Conservation (phyloP, 176 grass and related monocot species). For the Cymbopogon citratus region DNA sequence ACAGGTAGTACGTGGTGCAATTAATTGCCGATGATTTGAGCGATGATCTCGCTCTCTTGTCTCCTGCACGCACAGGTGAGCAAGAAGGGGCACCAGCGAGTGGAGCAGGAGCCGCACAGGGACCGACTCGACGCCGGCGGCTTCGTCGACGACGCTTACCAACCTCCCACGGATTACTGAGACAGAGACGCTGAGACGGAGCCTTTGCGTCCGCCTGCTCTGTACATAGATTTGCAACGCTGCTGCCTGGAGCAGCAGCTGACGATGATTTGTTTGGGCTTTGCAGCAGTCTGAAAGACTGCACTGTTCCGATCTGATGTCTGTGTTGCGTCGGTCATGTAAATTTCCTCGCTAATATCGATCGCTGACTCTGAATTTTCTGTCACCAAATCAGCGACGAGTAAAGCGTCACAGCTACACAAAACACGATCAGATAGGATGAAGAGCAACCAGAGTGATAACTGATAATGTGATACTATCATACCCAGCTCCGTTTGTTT, state of each 20-base stretch:
- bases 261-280: not conserved
- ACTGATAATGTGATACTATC: not conserved
- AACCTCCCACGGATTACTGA: slow-evolving; percentile 63
- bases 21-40: not conserved
- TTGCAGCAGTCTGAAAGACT: not conserved
- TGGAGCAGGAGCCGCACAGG: slow-evolving; percentile 34
- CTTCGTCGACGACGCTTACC: slow-evolving; percentile 30
- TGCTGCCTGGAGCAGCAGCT: not conserved
- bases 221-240: slow-evolving; percentile 13
- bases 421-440: too few relatives aligned
- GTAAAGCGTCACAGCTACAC: not conserved
- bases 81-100: slow-evolving; percentile 55
- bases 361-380: too few relatives aligned
- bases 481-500: not conserved
- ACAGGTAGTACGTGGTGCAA: too few relatives aligned
- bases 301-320: not conserved
- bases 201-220: not conserved
- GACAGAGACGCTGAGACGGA: not conserved
- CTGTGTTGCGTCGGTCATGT: not conserved
- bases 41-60: too few relatives aligned
- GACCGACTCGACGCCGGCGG: not conserved
- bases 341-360: not conserved
- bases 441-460: not conserved
- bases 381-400: too few relatives aligned
- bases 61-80: slow-evolving; percentile 36